These are phyloP conservation scores for Pichia sp. DNA, from an alignment of 1,139 yeast species.

Conservation along the genomic window DNA sequence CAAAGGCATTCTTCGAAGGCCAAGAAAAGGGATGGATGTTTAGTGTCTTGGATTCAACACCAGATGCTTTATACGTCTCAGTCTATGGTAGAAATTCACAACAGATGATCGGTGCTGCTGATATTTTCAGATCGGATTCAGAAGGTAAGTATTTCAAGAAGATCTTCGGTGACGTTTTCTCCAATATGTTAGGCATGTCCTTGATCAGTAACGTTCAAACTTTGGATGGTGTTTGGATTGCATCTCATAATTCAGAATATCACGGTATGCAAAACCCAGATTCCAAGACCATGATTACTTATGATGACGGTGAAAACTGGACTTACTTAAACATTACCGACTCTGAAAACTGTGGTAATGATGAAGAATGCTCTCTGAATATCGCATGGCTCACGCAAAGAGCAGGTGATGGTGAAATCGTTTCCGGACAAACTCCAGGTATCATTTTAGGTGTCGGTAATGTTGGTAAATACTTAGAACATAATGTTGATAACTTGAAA, in stretches of 20 bases:
- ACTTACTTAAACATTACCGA: conserved; percentile 41
- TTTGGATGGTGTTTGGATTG: conserved; percentile 73
- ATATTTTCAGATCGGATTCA: conserved; percentile 60
- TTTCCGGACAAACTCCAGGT: conserved; percentile 64
- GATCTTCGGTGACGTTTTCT: conserved; percentile 43
- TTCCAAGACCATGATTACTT: conserved; percentile 41
- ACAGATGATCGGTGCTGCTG: conserved; percentile 30
- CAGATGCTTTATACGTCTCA: conserved; percentile 53
- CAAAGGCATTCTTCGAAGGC: conserved; percentile 49
- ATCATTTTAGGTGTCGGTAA: conserved; percentile 61
- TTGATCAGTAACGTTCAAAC: conserved; percentile 52
- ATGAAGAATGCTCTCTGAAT: conserved; percentile 56
- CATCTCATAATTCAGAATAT: conserved; percentile 27
- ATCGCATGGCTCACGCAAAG: conserved; percentile 48
- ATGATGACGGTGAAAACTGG: conserved; percentile 65
- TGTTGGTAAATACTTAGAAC: conserved; percentile 55
- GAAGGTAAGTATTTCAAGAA: conserved; percentile 56
- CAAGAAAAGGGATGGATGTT: conserved; percentile 42
- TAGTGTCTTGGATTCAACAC: conserved; percentile 54
- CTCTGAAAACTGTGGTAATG: conserved; percentile 45
- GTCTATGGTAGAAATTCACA: conserved; percentile 38
- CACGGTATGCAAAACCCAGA: conserved; percentile 19
- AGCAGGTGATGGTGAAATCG: conserved; percentile 69
- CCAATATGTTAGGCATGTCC: conserved; percentile 38
- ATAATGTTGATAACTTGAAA: conserved; percentile 33